Evolutionary conservation across 2,329 filamentous ascomycete genomes (phyloP).

Genomic region (Sporothrix pseudoabietina): DNA sequence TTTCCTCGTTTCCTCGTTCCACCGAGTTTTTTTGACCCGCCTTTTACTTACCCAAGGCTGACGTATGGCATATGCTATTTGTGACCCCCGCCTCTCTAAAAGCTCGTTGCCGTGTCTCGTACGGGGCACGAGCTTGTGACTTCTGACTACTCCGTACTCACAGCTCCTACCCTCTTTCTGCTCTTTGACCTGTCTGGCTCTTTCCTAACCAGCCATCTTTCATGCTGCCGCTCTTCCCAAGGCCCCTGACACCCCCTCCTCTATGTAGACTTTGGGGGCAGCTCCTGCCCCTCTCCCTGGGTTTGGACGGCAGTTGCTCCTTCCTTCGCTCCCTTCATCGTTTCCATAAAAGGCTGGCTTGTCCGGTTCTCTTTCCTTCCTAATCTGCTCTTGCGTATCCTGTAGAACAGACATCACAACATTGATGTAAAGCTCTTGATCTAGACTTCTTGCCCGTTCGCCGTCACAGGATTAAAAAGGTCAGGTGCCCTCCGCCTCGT

Average conservation of each 20-base stretch:
- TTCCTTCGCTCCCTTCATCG: neutral
- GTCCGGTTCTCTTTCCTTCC: neutral
- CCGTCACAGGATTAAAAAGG: neutral
- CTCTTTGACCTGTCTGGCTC: neutral
- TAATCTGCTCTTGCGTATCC: neutral
- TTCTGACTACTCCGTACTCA: neutral
- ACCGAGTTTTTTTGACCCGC: constrained; percentile 12
- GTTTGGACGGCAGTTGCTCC: neutral
- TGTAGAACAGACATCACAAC: neutral
- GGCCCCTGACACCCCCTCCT: neutral
- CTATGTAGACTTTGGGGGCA: neutral
- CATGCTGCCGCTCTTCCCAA: neutral
- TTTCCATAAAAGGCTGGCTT: neutral
- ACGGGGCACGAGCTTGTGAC: constrained; percentile 10
- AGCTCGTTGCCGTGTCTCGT: neutral
- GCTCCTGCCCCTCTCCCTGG: neutral
- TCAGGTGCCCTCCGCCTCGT: neutral
- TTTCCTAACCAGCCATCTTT: constrained; percentile 14
- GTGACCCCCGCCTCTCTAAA: neutral
- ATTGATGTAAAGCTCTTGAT: neutral
- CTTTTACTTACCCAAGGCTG: constrained; percentile 13
- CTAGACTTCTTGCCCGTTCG: neutral
- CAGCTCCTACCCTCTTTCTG: neutral
- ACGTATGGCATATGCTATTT: neutral
- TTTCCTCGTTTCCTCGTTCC: constrained; percentile 12